phyloP scores from a whole-genome alignment of 306 rosid species.

The Cicer arietinum region DNA sequence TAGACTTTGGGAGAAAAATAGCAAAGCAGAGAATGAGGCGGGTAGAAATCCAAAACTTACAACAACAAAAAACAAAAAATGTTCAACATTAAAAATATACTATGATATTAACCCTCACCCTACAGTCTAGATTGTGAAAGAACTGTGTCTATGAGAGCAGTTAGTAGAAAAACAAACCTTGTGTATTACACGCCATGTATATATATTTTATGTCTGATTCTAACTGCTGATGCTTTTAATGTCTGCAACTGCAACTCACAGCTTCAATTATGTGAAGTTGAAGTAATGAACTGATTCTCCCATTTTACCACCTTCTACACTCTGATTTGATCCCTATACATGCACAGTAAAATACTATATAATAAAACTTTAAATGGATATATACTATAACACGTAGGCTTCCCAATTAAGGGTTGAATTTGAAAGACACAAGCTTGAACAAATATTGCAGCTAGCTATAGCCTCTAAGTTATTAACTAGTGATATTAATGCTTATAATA shows the following conservation, averaged over 20 bases:
- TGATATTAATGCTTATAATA: not conserved
- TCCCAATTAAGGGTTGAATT: not conserved
- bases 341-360: not conserved
- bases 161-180: constrained; percentile 15
- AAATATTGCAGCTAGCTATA: constrained; percentile 6
- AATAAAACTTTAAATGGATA: not conserved
- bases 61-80: not conserved
- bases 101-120: too few species aligned
- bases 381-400: constrained; percentile 17
- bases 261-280: constrained; percentile 2
- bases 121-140: too few species aligned
- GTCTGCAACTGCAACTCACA: constrained; percentile 18
- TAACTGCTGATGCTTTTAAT: constrained; percentile 38
- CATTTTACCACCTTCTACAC: constrained; percentile 5
- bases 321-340: constrained; percentile 28
- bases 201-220: not conserved
- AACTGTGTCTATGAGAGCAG: not conserved
- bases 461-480: constrained; percentile 1
- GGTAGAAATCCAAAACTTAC: not conserved
- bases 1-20: not conserved
- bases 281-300: constrained; percentile 4
- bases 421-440: constrained; percentile 26
- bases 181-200: constrained; percentile 7
- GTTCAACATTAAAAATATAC: too few species aligned
- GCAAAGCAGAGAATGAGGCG: constrained; percentile 5